Percentiles rank a stretch among this genome's conserved stretches.
phyloP scores from a whole-genome alignment of 192 early-diverging fungal genomes.

The Dimargaris xerosporica region DNA sequence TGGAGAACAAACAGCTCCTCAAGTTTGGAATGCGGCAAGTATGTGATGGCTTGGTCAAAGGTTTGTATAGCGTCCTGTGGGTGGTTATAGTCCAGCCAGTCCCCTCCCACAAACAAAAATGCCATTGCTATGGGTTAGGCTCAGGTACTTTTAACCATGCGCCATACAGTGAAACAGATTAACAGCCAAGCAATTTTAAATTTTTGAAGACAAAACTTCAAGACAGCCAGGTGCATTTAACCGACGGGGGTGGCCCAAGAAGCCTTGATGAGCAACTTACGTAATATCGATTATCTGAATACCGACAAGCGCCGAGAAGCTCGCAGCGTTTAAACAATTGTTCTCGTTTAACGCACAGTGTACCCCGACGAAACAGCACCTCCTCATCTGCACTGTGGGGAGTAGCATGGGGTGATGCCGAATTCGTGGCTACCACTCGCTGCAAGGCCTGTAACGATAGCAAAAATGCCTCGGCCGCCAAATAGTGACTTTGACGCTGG shows the following conservation, averaged over 20 bases:
- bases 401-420: not conserved
- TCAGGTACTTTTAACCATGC: too few species aligned
- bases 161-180: too few species aligned
- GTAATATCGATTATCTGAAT: not conserved
- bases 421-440: not conserved
- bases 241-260: too few species aligned
- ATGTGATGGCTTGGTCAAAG: not conserved
- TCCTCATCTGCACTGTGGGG: not conserved
- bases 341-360: not conserved
- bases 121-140: too few species aligned
- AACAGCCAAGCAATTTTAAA: too few species aligned
- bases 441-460: not conserved
- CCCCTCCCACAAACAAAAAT: too few species aligned
- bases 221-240: too few species aligned
- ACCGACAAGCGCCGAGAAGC: not conserved
- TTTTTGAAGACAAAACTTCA: too few species aligned
- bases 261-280: too few species aligned
- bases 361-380: not conserved
- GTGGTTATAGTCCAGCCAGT: too few species aligned
- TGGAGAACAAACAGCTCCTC: not conserved
- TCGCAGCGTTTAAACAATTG: slow-evolving; percentile 8
- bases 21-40: not conserved
- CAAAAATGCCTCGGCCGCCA: slow-evolving; percentile 1
- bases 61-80: not conserved
- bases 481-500: not conserved